Evolutionary conservation across 306 rosid genomes (phyloP).

Genomic region (Fagus crenata): DNA sequence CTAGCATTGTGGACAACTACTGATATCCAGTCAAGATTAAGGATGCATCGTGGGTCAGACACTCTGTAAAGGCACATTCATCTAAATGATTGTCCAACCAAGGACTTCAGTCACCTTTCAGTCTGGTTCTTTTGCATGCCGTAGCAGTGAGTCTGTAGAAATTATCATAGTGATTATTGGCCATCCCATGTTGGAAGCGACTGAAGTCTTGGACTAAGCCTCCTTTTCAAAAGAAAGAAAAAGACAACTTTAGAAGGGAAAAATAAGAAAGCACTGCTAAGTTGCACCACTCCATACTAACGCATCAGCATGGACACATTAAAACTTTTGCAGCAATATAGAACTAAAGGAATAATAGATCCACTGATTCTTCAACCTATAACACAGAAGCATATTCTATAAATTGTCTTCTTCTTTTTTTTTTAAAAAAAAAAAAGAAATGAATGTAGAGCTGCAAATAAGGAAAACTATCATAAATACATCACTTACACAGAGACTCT

Average conservation of each 20-base stretch:
- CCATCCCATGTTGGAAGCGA: slow-evolving; percentile 46
- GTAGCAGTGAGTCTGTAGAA: slow-evolving; percentile 30
- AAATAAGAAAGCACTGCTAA: slow-evolving; percentile 26
- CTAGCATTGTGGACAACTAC: slow-evolving; percentile 1
- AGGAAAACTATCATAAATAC: no score
- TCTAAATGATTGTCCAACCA: slow-evolving; percentile 26
- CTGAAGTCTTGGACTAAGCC: slow-evolving; percentile 34
- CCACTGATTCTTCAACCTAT: slow-evolving; percentile 16
- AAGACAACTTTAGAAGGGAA: slow-evolving; percentile 32
- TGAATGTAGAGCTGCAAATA: no score
- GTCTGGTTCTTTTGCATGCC: slow-evolving; percentile 36
- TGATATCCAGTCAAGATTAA: background rate
- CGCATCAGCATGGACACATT: slow-evolving; percentile 22
- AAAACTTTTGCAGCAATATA: slow-evolving; percentile 3
- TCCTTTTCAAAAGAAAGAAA: slow-evolving; percentile 42
- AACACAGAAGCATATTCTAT: background rate
- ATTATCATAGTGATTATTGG: slow-evolving; percentile 38
- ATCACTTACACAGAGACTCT: no score
- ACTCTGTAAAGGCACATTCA: slow-evolving; percentile 30
- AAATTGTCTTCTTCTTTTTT: no score
- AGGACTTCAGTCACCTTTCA: slow-evolving; percentile 25
- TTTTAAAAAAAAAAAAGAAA: no score
- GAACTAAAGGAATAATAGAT: slow-evolving; percentile 9
- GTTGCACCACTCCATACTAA: slow-evolving; percentile 32
- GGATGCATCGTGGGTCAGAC: slow-evolving; percentile 25